Evolutionary conservation across 305 asterid genomes (phyloP), one percentile per base, ranked within the genome.

Genomic region (Ilex paraguariensis): DNA sequence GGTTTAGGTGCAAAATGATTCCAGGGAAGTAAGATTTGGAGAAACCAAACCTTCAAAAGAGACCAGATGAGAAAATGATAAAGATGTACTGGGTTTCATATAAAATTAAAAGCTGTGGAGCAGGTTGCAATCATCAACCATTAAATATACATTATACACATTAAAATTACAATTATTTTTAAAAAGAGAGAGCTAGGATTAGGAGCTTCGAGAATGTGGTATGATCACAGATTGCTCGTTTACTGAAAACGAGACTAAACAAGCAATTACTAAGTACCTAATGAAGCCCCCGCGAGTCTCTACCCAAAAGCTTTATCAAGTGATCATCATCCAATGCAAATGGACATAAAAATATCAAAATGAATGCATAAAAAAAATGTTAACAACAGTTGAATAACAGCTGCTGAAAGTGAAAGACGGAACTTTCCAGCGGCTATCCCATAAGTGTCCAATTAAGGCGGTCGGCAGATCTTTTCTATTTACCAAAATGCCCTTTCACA

Each of bases 131-230:
- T 75, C 76, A 82, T 70, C 63, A 54, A 62, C 51, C 70, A 73
- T 57, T 70, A 21, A 21, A 21, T 21, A 21, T 21, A 82, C 75
- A 70, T 15, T 32, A 65, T 40, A 50, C 57, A 39, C 53, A 54
- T 66, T 45, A 65, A 64, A 63, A 13, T 21, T 46, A 46, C 58
- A 66, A 67, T 65, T 59, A 70, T 60, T 72, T 48, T 66, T 63
- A 72, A 72, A 46, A 65, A 39, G 45, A 15, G 70, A n/a, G 61
- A 79, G 79, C 57, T 64, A 54, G 63, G 73, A 66, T 70, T 54
- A 66, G 84, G 63, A 79, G 57, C 73, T 83, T 87, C 83, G 33
- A 80, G 94, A 82, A 75, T 82, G 87, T 79, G 79, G 89, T 82
- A 81, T 76, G 85, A 82, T 82, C 82, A 85, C 81, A 75, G 64